Evolutionary conservation across 2,329 filamentous ascomycete genomes (phyloP).

Genomic region (Calycina herbarum): DNA sequence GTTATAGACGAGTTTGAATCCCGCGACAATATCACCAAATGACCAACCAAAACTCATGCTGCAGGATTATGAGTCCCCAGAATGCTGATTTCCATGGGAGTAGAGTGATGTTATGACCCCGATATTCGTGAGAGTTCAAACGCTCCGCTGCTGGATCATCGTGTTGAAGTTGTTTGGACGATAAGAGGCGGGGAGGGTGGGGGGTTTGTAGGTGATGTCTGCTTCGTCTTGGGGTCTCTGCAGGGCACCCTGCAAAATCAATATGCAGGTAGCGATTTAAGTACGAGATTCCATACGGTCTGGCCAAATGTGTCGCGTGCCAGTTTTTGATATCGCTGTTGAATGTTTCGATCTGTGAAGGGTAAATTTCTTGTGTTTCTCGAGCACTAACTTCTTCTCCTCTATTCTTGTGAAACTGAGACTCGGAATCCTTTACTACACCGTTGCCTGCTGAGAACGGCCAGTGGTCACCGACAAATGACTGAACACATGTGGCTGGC

Average conservation of each 20-base stretch:
- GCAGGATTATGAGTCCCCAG: not conserved
- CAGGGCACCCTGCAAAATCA: not conserved
- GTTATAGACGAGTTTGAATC: constrained; percentile 30
- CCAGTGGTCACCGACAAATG: not conserved
- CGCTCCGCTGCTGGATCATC: not conserved
- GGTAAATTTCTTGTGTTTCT: not conserved
- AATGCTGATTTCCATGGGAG: not conserved
- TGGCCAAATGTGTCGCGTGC: not conserved
- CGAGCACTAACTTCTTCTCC: not conserved
- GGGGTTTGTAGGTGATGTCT: not conserved
- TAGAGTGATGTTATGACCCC: not conserved
- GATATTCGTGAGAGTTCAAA: not conserved
- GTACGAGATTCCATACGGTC: not conserved
- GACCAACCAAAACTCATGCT: constrained; percentile 39
- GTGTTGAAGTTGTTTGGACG: not conserved
- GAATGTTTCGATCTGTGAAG: not conserved
- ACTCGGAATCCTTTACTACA: not conserved
- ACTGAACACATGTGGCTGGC: not conserved
- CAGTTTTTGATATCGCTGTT: not conserved
- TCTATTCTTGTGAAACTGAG: not conserved
- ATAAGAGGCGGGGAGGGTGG: not conserved
- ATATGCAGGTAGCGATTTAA: not conserved
- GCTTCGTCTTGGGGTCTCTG: not conserved
- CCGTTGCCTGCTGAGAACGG: not conserved
- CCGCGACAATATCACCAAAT: constrained; percentile 38